Evolutionary conservation across 2,329 filamentous ascomycete genomes (phyloP).

Genomic region (Paracoccidioides lutzii): DNA sequence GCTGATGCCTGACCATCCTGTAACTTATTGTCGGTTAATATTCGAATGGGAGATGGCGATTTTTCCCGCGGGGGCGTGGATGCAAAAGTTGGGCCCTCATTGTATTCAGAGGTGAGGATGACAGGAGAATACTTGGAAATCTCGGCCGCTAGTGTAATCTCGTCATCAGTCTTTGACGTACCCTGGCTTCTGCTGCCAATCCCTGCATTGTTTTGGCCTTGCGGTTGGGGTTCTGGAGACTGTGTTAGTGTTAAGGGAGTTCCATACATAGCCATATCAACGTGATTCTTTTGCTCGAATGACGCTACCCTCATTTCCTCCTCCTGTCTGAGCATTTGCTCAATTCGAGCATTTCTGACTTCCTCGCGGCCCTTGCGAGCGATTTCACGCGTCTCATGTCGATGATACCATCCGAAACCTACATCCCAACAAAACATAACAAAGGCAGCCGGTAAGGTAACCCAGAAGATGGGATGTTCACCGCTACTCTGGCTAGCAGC

Average conservation of each 20-base stretch:
- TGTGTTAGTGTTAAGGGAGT: conserved; percentile 1
- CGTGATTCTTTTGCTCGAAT: conserved; percentile 8
- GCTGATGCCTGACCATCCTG: conserved; percentile 4
- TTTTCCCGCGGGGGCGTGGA: conserved; percentile 4
- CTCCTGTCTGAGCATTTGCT: conserved; percentile 26
- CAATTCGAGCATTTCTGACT: conserved; percentile 32
- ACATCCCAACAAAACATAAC: conserved; percentile 59
- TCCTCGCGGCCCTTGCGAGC: conserved; percentile 44
- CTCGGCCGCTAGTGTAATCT: conserved; percentile 4
- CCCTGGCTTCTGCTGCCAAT: background rate
- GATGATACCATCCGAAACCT: conserved; percentile 48
- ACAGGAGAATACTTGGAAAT: background rate
- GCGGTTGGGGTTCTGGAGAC: conserved; percentile 4
- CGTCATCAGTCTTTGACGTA: conserved; percentile 6
- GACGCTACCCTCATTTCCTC: conserved; percentile 13
- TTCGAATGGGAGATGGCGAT: conserved; percentile 9
- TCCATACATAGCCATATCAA: conserved; percentile 6
- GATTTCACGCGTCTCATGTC: conserved; percentile 50
- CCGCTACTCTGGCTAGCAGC: conserved; percentile 41
- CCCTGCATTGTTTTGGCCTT: conserved; percentile 2
- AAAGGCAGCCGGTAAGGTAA: conserved; percentile 55
- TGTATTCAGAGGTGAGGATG: conserved; percentile 4
- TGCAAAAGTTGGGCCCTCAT: background rate
- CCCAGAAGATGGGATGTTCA: conserved; percentile 50
- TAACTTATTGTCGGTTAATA: conserved; percentile 7